Base-by-base conservation (phyloP, 495 filamentous ascomycete species). In the Platismatia glauca region DNA sequence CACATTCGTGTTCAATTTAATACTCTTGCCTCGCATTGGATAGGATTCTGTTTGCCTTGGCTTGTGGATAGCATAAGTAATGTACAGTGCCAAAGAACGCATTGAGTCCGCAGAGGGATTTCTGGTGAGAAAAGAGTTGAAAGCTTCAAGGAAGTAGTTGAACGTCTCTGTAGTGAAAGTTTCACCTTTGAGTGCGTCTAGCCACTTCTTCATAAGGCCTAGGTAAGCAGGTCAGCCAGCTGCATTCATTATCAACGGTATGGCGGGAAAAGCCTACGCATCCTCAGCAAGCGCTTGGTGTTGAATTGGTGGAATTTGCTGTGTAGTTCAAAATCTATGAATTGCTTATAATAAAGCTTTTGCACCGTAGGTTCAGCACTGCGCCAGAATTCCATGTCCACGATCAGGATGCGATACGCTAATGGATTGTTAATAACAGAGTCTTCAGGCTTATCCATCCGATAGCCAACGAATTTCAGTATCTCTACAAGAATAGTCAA, bases 271-370 rank as follows among this genome's bases (percentile, higher is more conserved):
- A 16, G 83, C 91, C 81, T 83, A 94, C 95, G 85, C 89, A 97
- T 97, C 64, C 91, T 80, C 68, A 86, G 79, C 56, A 97, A 74
- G 33, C 94, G 83, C 69, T 88, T 89, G 56, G 84, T 83, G 71
- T 98, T 98, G 76, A 96, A 97, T 59, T 89, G 84, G 68, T 91
- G 91, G 67, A 92, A 87, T 67, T 92, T 92, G 81, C 92, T 97
- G 61, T 82, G 83, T 20, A 86, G 79, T 20, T 87, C 86, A 76
- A 98, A 96, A 2, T 80, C 83, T 63, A 87, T 78, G 69, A 97
- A 97, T 73, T 97, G 94, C 35, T 85, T 83, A 75, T 96, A 97
- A 73, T 96, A 98, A 22, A 95, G 76, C 64, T 88, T 86, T 66
- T 96, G 89, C 4, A 91, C 87, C 29, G 81, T 74, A 6, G 79